Percentiles rank a stretch among this genome's conserved stretches.
phyloP scores from a whole-genome alignment of 1,139 yeast genomes.

The Saccharomyces uvarum region DNA sequence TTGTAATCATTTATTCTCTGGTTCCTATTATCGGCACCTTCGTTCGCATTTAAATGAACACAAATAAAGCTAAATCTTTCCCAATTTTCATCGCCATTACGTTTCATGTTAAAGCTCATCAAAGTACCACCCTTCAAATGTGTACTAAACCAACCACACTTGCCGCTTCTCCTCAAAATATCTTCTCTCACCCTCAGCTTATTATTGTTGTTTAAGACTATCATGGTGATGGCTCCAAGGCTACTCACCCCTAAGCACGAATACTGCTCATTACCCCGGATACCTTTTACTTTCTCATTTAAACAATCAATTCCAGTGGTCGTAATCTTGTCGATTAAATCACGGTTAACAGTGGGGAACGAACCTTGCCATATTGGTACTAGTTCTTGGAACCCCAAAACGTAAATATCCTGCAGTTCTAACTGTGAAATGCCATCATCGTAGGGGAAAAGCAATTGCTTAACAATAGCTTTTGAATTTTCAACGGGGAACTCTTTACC shows the following conservation, averaged over 20 bases:
- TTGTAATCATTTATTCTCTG: constrained; percentile 48
- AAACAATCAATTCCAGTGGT: constrained; percentile 39
- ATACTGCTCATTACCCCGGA: background rate
- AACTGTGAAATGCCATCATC: constrained; percentile 10
- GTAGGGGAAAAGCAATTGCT: constrained; percentile 11
- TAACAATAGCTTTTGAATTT: constrained; percentile 9
- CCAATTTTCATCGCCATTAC: constrained; percentile 25
- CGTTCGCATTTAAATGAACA: constrained; percentile 71
- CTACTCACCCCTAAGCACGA: constrained; percentile 34
- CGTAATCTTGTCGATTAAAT: constrained; percentile 32
- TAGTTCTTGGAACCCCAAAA: constrained; percentile 70
- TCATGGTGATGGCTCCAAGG: constrained; percentile 60
- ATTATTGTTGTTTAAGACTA: constrained; percentile 35
- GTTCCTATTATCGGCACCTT: constrained; percentile 45
- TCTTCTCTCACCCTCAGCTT: background rate
- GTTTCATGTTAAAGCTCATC: constrained; percentile 38
- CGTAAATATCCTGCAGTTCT: constrained; percentile 43
- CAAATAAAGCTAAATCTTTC: constrained; percentile 51
- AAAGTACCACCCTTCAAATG: constrained; percentile 73
- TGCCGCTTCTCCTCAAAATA: constrained; percentile 30
- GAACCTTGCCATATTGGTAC: constrained; percentile 60
- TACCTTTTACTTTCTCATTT: constrained; percentile 14
- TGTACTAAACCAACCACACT: constrained; percentile 52
- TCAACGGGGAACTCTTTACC: constrained; percentile 26
- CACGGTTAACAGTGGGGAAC: constrained; percentile 22